These are phyloP conservation scores for Knufia petricola DNA, from an alignment of 2,329 filamentous ascomycete genomes.

Conservation along the genomic window DNA sequence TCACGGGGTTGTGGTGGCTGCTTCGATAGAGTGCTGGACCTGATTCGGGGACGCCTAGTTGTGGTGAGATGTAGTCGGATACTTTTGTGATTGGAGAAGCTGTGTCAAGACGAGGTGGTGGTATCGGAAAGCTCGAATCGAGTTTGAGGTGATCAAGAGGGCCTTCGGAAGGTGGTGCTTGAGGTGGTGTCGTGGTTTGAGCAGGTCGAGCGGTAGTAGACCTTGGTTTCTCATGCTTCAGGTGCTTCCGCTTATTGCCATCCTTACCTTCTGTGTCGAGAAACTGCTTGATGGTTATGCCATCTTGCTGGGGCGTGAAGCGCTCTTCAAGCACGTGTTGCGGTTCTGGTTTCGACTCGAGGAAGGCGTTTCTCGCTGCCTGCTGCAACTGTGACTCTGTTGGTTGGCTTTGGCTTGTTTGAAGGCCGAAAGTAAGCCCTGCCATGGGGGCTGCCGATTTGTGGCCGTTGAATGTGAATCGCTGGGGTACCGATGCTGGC, in stretches of 20 bases:
- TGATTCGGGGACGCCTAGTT: background rate
- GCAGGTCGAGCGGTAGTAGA: background rate
- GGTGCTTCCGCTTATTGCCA: background rate
- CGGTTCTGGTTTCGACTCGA: background rate
- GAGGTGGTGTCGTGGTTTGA: background rate
- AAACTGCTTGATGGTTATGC: background rate
- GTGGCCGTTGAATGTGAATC: background rate
- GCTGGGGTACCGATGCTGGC: background rate
- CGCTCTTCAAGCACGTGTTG: background rate
- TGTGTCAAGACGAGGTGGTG: conserved; percentile 1
- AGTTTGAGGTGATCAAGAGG: conserved; percentile 3
- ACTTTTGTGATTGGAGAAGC: background rate
- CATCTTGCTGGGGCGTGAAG: background rate
- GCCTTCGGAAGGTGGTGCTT: too few species aligned
- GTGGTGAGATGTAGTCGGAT: background rate
- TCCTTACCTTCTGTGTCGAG: background rate
- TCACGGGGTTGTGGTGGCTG: background rate
- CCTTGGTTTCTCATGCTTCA: background rate
- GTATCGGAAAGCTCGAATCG: background rate
- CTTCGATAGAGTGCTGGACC: conserved; percentile 2
- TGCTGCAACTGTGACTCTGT: background rate
- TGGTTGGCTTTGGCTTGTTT: background rate
- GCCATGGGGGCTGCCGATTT: background rate
- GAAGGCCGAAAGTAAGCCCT: background rate
- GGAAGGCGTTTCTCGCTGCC: background rate